Base-by-base conservation (phyloP, 805 yeast species). In the Wickerhamiella brachini region DNA sequence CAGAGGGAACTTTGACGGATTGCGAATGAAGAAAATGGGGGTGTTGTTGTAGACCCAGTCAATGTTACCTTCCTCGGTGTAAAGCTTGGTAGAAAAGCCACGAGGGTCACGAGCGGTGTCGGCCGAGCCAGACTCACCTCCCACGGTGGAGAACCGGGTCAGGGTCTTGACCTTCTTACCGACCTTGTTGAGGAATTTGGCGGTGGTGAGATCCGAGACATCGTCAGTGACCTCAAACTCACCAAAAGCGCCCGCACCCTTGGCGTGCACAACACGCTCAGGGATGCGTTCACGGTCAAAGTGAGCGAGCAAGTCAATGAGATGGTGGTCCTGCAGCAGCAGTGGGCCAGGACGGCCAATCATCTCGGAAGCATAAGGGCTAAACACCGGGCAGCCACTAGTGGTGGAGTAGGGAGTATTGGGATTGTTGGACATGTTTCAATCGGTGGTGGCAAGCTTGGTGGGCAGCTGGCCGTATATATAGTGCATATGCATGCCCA, bases 121-220 rank as follows among this genome's bases (percentile, higher is more conserved):
- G 10, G 85, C 75, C 38, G 82, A 71, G 47, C 84, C 86, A 59
- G 67, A 68, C 65, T 81, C 85, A 49, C 85, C 85, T 54, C 83
- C 85, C 37, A 80, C 86, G 22, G 85, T 79, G 49, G 82, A 77
- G 67, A 79, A 78, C 53, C 84, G 72, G 42, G 71, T 64, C 51
- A 78, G 66, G 54, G 80, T 74, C 64, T 77, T 77, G 37, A 95
- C 84, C 69, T 79, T 83, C 71, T 85, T 85, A 59, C 96, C 96
- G 50, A 83, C 74, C 45, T 76, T 71, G 57, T 77, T 76, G 59
- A 87, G 76, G 71, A 87, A 84, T 47, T 62, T 64, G 37, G 72
- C 66, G 34, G 56, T 48, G 21, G 77, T 71, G 50, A 79, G 60
- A 57, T 79, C 83, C 12, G 73, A 64, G 51, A 78, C 66, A 31